These are phyloP conservation scores for Plasmopara muralis DNA, from an alignment of 352 stramenopile species.

Conservation along the genomic window DNA sequence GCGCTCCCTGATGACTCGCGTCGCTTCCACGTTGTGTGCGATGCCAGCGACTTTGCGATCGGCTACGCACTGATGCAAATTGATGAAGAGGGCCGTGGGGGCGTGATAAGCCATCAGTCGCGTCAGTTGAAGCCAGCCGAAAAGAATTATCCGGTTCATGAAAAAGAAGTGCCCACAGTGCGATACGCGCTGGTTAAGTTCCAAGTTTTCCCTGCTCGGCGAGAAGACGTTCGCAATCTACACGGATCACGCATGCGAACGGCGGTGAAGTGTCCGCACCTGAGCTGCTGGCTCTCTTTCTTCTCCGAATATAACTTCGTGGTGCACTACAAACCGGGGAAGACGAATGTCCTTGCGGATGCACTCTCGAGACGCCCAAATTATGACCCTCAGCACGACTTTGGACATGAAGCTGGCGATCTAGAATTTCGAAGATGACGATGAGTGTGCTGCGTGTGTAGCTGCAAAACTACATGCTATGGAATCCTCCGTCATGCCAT, in stretches of 20 bases:
- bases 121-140: not conserved
- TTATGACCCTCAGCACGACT: not conserved
- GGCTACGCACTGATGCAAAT: too few species aligned
- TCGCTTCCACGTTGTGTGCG: too few species aligned
- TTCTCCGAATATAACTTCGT: constrained; percentile 1
- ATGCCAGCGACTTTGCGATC: not conserved
- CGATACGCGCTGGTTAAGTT: not conserved
- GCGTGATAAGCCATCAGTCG: not conserved
- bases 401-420: not conserved
- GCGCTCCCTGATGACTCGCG: not conserved
- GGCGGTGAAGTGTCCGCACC: not conserved
- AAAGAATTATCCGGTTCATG: not conserved
- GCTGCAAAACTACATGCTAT: not conserved
- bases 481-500: not conserved
- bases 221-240: not conserved
- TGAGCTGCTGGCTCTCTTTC: not conserved
- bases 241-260: not conserved
- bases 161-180: not conserved
- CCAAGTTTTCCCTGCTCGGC: not conserved
- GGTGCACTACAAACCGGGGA: not conserved
- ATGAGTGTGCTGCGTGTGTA: not conserved
- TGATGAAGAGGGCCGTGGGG: not conserved
- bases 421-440: not conserved
- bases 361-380: not conserved
- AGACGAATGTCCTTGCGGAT: not conserved